Percentiles rank a stretch among this genome's conserved stretches.
Evolutionary conservation across 805 yeast genomes (phyloP).

Genomic region (Candida easanensis): DNA sequence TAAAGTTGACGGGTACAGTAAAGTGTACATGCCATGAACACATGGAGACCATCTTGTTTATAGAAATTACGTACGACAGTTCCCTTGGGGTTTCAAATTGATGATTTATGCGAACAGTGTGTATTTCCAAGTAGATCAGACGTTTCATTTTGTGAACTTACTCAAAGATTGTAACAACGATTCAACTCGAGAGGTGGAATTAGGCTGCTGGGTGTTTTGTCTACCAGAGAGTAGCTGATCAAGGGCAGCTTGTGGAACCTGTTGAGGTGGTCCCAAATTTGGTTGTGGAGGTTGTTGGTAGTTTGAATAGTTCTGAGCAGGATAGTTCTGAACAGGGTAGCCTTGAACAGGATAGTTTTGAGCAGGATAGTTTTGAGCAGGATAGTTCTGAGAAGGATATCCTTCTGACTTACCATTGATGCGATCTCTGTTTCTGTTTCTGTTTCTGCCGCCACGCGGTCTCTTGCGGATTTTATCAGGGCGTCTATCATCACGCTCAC

Average conservation of each 20-base stretch:
- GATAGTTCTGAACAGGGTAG: too few relatives aligned
- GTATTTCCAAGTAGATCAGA: neutral
- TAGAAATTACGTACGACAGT: too few relatives aligned
- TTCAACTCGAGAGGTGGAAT: slow-evolving; percentile 28
- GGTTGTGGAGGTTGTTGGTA: too few relatives aligned
- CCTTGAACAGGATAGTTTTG: too few relatives aligned
- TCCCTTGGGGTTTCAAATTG: too few relatives aligned
- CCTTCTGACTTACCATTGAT: too few relatives aligned
- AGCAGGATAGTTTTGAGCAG: too few relatives aligned
- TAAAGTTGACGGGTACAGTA: slow-evolving; percentile 57
- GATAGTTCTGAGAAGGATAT: too few relatives aligned
- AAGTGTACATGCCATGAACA: slow-evolving; percentile 29
- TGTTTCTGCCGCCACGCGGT: neutral
- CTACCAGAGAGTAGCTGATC: slow-evolving; percentile 4
- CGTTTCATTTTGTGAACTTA: slow-evolving; percentile 21
- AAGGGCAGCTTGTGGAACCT: slow-evolving; percentile 6
- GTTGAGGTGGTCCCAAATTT: too few relatives aligned
- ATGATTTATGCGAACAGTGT: neutral
- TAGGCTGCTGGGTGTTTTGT: too few relatives aligned
- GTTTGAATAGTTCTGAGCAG: too few relatives aligned
- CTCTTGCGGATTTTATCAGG: neutral
- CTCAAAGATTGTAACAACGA: slow-evolving; percentile 37
- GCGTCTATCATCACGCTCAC: neutral
- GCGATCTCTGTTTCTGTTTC: neutral
- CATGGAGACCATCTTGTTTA: too few relatives aligned